Base-by-base conservation (phyloP, 257 asterid genomes). In the Solanum appendiculatum region DNA sequence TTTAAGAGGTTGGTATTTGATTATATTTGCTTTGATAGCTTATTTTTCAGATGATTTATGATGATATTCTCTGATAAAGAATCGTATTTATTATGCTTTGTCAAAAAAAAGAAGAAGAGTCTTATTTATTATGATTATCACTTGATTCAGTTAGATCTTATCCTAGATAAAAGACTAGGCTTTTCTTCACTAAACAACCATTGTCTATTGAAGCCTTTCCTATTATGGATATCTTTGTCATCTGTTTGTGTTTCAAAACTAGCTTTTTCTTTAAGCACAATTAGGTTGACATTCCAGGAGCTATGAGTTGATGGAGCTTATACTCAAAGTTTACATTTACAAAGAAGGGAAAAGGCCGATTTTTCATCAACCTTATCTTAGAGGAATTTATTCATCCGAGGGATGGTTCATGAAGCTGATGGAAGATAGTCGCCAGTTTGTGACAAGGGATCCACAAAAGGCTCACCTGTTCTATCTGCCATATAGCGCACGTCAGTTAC, bases 401-500 rank as follows among this genome's bases (percentile, higher is more conserved):
- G 98, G 98, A 86, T 94, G 99, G 99, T 96, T 96, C 87, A 93
- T 96, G 97, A 96, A 92, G 92, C 90, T 93, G 88, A 92, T 95
- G 92, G 93, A 92, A 88, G 93, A 86, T 85, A 94, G 87, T 87
- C 87, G 33, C 83, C 93, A 93, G 63, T 95, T 93, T 37, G 93
- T 92, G 46, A 92, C 98, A 6, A 92, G 86, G 88, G 97, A 96
- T 87, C 96, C 99, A 10, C 89, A 90, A 88, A 93, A 93, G 88
- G 98, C 98, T 88, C 98, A 95, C 91, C 87, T 96, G 86, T 96
- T 96, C 91, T 96, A 94, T 89, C 93, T 96, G 33, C 99, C 99
- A 68, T 96, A 96, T 64, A 94, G 99, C 85, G 93, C 96, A 63
- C 94, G 92, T 66, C 98, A 95, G 92, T 88, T 95, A 88, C 96